Conservation (phyloP, 2,329 filamentous ascomycete genomes). For the Neocucurbitaria cava region DNA sequence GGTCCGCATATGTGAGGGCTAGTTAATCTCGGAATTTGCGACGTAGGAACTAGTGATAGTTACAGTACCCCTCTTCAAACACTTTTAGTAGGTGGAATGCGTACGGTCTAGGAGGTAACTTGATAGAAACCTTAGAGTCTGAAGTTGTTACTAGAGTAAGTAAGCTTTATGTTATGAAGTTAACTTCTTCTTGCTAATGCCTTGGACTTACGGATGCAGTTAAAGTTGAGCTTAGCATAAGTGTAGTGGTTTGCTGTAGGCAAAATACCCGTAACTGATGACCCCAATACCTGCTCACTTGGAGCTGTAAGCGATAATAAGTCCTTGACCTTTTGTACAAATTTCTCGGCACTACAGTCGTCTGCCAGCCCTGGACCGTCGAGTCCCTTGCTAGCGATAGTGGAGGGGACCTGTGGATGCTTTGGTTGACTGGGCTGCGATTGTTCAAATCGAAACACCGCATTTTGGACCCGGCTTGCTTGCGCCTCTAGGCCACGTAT, state of each 20-base stretch:
- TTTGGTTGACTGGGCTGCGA: background rate
- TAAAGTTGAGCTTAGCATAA: background rate
- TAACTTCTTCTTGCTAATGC: background rate
- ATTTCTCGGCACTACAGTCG: background rate
- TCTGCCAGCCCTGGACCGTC: background rate
- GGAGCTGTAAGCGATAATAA: background rate
- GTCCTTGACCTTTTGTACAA: background rate
- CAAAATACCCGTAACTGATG: background rate
- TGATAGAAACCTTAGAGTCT: background rate
- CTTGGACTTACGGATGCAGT: background rate
- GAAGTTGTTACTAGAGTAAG: background rate
- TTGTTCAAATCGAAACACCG: background rate
- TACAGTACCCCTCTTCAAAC: background rate
- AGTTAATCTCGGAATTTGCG: background rate
- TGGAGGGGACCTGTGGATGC: background rate
- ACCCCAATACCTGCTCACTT: background rate
- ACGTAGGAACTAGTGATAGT: background rate
- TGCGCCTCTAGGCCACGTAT: background rate
- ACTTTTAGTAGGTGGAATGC: background rate
- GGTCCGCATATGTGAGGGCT: background rate
- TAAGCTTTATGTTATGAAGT: background rate
- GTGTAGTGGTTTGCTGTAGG: background rate
- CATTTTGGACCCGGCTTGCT: background rate
- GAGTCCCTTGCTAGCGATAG: background rate
- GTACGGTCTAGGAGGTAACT: background rate